These are phyloP conservation scores for Dentipellis fragilis DNA, from an alignment of 768 basidiomycete genomes.

Conservation along the genomic window DNA sequence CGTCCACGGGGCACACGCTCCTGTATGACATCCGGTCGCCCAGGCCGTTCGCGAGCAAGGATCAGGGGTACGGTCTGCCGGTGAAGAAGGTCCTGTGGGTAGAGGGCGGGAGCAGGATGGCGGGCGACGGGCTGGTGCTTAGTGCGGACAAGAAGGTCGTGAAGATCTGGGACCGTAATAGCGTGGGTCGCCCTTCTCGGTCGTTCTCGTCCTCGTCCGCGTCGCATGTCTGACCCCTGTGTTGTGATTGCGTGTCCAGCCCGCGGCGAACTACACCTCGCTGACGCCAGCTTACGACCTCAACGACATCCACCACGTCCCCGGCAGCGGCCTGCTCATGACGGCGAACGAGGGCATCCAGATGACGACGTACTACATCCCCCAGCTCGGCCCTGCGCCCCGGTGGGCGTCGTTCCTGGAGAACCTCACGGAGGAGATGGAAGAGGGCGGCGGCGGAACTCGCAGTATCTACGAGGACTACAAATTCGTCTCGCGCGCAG, in stretches of 20 bases:
- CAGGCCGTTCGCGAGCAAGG: constrained; percentile 78
- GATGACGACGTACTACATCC: constrained; percentile 90
- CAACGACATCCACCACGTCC: constrained; percentile 85
- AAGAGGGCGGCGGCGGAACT: constrained; percentile 69
- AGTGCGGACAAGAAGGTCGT: constrained; percentile 95
- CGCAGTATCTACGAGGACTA: constrained; percentile 80
- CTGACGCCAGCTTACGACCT: constrained; percentile 86
- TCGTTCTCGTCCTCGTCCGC: constrained; percentile 3
- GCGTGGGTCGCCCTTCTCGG: constrained; percentile 48
- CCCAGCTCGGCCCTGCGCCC: constrained; percentile 93
- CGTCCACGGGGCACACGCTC: constrained; percentile 88
- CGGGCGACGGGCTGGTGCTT: constrained; percentile 79
- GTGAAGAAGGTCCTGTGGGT: constrained; percentile 84
- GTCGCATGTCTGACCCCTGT: constrained; percentile 1
- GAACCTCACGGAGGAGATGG: constrained; percentile 97
- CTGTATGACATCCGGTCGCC: constrained; percentile 89
- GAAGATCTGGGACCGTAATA: constrained; percentile 91
- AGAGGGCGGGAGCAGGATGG: constrained; percentile 75
- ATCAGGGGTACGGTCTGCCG: constrained; percentile 93
- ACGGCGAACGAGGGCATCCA: constrained; percentile 95
- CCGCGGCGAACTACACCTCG: constrained; percentile 79
- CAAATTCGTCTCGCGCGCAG: constrained; percentile 88
- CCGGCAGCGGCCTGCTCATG: constrained; percentile 81
- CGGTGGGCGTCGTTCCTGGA: constrained; percentile 97
- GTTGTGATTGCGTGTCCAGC: constrained; percentile 41